Percentiles rank a stretch among this genome's conserved stretches.
Evolutionary conservation across 352 stramenopile genomes (phyloP).

Genomic region (Pythium folliculosum): DNA sequence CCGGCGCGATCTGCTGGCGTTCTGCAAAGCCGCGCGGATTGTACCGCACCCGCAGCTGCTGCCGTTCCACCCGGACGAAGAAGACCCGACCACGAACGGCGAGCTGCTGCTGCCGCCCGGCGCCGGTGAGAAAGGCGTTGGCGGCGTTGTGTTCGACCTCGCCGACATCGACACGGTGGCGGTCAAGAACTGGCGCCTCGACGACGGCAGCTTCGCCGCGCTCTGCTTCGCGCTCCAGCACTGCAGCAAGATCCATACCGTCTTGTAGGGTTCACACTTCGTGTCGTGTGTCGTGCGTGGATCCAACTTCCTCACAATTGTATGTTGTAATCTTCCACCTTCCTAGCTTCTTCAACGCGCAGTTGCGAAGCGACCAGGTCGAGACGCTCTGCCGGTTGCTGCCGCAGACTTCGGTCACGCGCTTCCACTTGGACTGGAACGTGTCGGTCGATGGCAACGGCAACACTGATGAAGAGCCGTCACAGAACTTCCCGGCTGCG

Average conservation of each 20-base stretch:
- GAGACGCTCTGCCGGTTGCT: constrained; percentile 50
- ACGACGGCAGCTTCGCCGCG: constrained; percentile 51
- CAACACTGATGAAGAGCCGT: not conserved
- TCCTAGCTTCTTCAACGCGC: constrained; percentile 65
- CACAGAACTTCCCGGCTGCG: not conserved
- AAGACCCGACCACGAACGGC: constrained; percentile 48
- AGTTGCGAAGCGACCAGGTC: constrained; percentile 51
- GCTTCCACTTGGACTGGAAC: constrained; percentile 78
- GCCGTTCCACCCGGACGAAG: constrained; percentile 57
- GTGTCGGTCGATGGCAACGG: not conserved
- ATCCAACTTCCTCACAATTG: not conserved
- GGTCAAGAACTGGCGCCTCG: constrained; percentile 70
- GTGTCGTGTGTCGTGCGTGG: not conserved
- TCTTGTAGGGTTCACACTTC: constrained; percentile 38
- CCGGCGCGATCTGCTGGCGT: constrained; percentile 61
- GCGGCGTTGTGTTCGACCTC: constrained; percentile 47
- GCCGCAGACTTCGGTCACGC: constrained; percentile 50
- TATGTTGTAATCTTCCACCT: not conserved
- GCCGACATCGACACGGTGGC: constrained; percentile 56
- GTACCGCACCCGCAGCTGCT: constrained; percentile 68
- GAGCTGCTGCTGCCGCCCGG: constrained; percentile 10
- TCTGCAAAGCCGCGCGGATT: constrained; percentile 53
- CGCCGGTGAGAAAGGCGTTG: not conserved
- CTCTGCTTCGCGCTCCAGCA: constrained; percentile 62
- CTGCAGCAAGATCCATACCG: constrained; percentile 44